These are phyloP conservation scores for Viola pubescens DNA, from an alignment of 441 rosid species.

Conservation along the genomic window DNA sequence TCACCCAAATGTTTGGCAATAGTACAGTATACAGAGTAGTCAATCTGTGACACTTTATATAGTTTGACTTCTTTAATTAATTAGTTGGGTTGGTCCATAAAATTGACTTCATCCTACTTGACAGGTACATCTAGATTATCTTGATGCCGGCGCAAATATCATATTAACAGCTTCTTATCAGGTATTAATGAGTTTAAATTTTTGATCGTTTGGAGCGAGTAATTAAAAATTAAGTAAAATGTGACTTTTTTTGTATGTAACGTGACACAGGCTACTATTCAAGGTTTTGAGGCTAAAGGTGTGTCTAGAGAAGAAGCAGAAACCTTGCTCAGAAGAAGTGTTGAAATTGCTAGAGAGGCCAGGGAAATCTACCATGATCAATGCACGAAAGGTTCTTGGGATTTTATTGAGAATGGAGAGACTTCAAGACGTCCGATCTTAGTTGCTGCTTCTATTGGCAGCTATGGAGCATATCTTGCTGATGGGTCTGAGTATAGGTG, in stretches of 20 bases:
- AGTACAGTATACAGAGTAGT: too few relatives aligned
- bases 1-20: too few relatives aligned
- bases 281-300: conserved; percentile 82
- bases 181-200: conserved; percentile 23
- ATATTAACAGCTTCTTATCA: conserved; percentile 81
- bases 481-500: conserved; percentile 95
- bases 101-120: conserved; percentile 1
- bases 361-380: conserved; percentile 54
- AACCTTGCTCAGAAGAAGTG: conserved; percentile 51
- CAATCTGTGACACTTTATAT: too few relatives aligned
- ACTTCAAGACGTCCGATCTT: conserved; percentile 43
- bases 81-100: too few relatives aligned
- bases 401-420: conserved; percentile 28
- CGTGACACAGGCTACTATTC: conserved; percentile 59
- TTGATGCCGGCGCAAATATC: conserved; percentile 78
- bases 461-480: conserved; percentile 94
- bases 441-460: conserved; percentile 87
- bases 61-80: too few relatives aligned
- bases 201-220: not conserved
- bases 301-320: conserved; percentile 61
- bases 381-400: conserved; percentile 47
- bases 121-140: conserved; percentile 90
- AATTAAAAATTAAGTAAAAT: too few relatives aligned
- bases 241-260: not conserved
- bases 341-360: conserved; percentile 76